These are phyloP conservation scores for Fusarium nurragi DNA, from an alignment of 2,329 filamentous ascomycete genomes.

Conservation along the genomic window DNA sequence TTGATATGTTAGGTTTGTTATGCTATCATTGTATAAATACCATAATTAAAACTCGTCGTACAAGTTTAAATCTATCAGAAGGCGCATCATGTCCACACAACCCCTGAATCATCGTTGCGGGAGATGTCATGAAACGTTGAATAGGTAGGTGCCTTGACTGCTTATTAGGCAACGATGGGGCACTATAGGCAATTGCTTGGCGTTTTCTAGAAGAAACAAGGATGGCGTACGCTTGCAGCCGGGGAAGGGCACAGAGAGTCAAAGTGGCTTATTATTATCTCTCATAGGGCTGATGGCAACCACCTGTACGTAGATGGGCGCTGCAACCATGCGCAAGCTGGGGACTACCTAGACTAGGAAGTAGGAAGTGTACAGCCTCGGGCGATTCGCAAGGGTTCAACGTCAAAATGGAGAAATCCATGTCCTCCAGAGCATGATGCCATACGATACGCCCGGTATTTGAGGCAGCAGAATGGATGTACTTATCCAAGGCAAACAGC, in stretches of 20 bases:
- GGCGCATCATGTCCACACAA: background rate
- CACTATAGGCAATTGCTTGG: conserved; percentile 5
- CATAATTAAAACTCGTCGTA: background rate
- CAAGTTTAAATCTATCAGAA: background rate
- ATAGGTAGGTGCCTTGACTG: conserved; percentile 1
- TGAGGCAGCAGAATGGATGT: conserved; percentile 30
- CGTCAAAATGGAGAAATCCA: background rate
- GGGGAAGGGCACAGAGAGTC: background rate
- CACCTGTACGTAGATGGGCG: background rate
- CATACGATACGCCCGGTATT: conserved; percentile 11
- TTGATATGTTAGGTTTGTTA: background rate
- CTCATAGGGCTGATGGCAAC: conserved; percentile 26
- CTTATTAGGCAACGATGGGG: conserved; percentile 18
- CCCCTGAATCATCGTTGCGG: background rate
- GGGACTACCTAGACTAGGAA: conserved; percentile 6
- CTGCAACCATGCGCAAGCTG: conserved; percentile 9
- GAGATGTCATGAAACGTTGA: background rate
- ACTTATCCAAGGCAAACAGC: background rate
- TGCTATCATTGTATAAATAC: conserved; percentile 22
- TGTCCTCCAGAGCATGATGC: background rate
- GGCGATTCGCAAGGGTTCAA: conserved; percentile 24
- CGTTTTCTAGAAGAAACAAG: conserved; percentile 26
- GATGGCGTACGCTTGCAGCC: conserved; percentile 13
- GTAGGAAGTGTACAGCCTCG: conserved; percentile 27
- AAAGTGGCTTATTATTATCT: conserved; percentile 3